These are phyloP conservation scores for Cryptosporidium parvum DNA, from an alignment of 169 alveolate genomes.

Conservation along the genomic window DNA sequence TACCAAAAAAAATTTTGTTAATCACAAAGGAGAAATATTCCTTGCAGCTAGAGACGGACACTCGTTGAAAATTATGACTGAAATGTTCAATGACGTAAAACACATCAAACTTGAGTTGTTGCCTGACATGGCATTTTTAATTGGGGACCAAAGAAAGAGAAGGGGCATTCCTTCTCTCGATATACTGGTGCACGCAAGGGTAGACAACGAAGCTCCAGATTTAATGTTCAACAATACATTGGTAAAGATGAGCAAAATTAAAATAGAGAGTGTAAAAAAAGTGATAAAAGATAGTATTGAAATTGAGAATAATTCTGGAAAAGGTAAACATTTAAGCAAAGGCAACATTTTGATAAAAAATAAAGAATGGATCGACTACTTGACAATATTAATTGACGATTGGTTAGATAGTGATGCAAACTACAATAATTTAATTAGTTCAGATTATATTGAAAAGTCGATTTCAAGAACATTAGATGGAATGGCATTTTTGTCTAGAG, in stretches of 20 bases:
- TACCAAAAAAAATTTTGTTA: constrained; percentile 19
- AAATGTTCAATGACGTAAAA: constrained; percentile 25
- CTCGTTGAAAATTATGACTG: constrained; percentile 21
- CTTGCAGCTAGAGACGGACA: constrained; percentile 58
- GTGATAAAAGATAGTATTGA: constrained; percentile 8
- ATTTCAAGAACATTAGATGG: constrained; percentile 74
- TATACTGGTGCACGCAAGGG: constrained; percentile 55
- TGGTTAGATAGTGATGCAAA: constrained; percentile 67
- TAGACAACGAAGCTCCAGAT: constrained; percentile 63
- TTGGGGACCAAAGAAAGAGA: constrained; percentile 74
- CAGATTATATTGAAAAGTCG: constrained; percentile 54
- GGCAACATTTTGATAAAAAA: background rate
- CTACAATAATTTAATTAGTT: constrained; percentile 8
- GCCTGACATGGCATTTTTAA: constrained; percentile 68
- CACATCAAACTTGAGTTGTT: constrained; percentile 14
- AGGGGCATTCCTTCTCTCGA: constrained; percentile 65
- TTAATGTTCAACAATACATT: background rate
- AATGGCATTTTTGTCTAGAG: constrained; percentile 76
- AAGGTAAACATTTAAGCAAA: background rate
- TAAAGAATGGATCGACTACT: constrained; percentile 34
- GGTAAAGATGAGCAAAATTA: constrained; percentile 39
- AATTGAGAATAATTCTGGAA: background rate
- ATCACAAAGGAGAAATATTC: constrained; percentile 52
- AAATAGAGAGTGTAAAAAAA: constrained; percentile 17
- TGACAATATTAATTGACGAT: constrained; percentile 55